Base-by-base conservation (phyloP, 345 rosid species). In the Lepidium africanum region DNA sequence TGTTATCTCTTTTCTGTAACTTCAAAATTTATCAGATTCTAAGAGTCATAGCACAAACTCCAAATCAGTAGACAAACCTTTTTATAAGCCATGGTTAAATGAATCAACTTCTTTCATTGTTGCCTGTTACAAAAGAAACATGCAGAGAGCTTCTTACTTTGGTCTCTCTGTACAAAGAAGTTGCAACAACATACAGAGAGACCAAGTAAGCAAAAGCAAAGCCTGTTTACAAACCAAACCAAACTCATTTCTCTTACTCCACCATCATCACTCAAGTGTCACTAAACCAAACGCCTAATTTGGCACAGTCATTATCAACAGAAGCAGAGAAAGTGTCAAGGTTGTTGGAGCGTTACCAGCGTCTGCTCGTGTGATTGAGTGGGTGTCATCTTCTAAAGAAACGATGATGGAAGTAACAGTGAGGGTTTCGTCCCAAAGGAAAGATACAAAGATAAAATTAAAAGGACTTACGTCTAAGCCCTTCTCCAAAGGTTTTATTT, bases 361-460 rank as follows among this genome's bases (percentile, higher is more conserved):
- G 45, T 74, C 65, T 37, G 17, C 52, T 25, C 3, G 27, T 21
- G 2, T 1, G 64, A 69, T 78, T 50, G 76, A 81, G 72, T 57
- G 68, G 45, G 63, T 63, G 10, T 1, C 69, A 53, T 76, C 91
- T 19, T 45, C 83, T 0, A 83, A 84, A 54, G 96, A 84, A 71
- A 81, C 78, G 0, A 33, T 80, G 32, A 74, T 83, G 83, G 96
- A 86, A 21, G 88, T 77, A 72, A 64, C 80, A 7, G 32, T 4
- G 32, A 27, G 6, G 1, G 32, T 27, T 27, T 27, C 32, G 32
- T 27, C 32, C 6, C 32, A 27, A 27, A 27, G 32, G 32, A 27
- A 27, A 27, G 32, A 27, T 27, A 27, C 32, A 27, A 27, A 27
- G 27, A 25, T 25, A 25, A 25, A 25, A 25, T 25, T 2, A 25